Evolutionary conservation across 2,329 filamentous ascomycete species (phyloP).

Genomic region (Paracorniculantispora psalliotae): DNA sequence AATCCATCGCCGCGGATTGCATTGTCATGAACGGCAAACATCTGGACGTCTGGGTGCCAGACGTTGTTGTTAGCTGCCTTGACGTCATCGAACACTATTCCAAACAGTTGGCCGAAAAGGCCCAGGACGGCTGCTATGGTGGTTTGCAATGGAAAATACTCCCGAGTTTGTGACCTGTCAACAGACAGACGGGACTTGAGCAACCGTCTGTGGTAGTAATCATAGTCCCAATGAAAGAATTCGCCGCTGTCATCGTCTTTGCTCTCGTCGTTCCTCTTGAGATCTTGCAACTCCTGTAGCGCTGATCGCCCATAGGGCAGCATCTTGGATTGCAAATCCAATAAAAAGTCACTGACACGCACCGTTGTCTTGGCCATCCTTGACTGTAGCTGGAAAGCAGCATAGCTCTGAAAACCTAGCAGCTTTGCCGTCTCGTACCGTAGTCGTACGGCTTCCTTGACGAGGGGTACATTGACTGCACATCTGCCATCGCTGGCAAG

Average conservation of each 20-base stretch:
- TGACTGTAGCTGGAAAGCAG: neutral
- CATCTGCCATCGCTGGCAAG: neutral
- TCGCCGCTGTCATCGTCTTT: neutral
- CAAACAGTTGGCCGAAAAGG: neutral
- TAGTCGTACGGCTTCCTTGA: neutral
- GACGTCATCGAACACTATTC: neutral
- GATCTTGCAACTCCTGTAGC: neutral
- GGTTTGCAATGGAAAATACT: conserved; percentile 2
- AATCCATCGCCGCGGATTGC: neutral
- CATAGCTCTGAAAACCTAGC: neutral
- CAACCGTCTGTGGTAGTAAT: neutral
- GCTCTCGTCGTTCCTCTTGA: neutral
- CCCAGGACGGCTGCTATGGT: neutral
- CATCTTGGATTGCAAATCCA: neutral
- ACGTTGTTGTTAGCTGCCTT: neutral
- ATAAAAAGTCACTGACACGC: neutral
- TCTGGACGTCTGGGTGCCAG: neutral
- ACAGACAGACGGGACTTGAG: neutral
- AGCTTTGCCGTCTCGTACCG: neutral
- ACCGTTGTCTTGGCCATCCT: neutral
- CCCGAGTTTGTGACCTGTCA: neutral
- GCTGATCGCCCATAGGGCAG: neutral
- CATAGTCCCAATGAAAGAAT: conserved; percentile 5
- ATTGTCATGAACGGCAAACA: conserved; percentile 11
- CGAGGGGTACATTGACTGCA: neutral